Conservation (phyloP, 495 filamentous ascomycete species). For the Mytilinidion resinicola region DNA sequence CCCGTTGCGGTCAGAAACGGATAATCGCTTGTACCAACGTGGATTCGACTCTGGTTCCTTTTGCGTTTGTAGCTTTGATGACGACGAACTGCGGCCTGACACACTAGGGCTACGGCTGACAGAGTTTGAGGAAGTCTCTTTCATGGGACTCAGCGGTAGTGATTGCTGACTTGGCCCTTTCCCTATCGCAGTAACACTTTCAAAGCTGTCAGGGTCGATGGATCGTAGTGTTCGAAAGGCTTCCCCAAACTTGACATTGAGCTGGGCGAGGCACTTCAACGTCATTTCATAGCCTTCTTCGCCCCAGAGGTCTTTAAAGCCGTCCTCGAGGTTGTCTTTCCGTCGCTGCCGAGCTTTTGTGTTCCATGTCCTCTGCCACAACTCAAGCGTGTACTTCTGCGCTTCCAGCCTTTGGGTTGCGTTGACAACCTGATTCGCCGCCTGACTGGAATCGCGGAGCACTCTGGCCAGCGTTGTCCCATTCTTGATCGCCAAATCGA, state of each 20-base stretch:
- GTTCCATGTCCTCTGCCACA: neutral
- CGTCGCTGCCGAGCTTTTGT: neutral
- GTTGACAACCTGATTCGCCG: neutral
- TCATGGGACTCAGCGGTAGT: neutral
- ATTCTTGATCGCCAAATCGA: neutral
- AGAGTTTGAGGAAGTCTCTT: neutral
- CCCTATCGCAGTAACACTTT: neutral
- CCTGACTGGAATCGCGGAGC: neutral
- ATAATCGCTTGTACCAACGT: neutral
- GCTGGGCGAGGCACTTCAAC: neutral
- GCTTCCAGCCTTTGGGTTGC: neutral
- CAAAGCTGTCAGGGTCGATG: neutral
- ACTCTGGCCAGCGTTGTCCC: neutral
- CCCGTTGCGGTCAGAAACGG: neutral
- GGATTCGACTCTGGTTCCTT: neutral
- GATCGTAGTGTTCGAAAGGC: neutral
- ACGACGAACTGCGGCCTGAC: neutral
- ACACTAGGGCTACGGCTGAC: neutral
- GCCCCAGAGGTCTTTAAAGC: neutral
- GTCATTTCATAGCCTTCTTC: neutral
- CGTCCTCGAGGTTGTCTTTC: neutral
- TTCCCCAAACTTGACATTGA: constrained; percentile 1
- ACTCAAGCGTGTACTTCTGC: neutral
- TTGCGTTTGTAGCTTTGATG: neutral
- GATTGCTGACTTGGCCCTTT: neutral